phyloP scores from a whole-genome alignment of 2,329 filamentous ascomycete genomes.

The Kalaharituber pfeilii region DNA sequence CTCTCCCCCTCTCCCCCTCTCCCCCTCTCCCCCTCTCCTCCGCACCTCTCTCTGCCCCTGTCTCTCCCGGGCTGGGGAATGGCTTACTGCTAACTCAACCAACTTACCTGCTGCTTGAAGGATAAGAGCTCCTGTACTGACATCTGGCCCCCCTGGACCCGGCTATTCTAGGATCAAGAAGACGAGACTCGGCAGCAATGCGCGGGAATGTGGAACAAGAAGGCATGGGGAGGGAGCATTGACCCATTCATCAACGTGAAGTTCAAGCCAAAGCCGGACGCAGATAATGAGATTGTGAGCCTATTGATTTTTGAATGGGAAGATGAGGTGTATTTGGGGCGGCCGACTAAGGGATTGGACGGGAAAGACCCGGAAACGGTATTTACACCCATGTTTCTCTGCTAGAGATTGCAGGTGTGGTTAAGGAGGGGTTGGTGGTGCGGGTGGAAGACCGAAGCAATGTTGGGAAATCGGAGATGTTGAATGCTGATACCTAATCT shows the following conservation, averaged over 20 bases:
- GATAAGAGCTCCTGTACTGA: too few species aligned
- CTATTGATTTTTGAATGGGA: constrained; percentile 70
- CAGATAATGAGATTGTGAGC: constrained; percentile 42
- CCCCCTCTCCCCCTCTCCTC: too few species aligned
- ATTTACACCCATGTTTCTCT: constrained; percentile 20
- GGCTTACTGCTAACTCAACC: neutral
- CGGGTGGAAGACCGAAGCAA: too few species aligned
- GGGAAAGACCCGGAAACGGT: constrained; percentile 38
- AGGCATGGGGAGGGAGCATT: constrained; percentile 46
- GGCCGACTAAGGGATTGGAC: constrained; percentile 43
- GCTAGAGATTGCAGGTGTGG: too few species aligned
- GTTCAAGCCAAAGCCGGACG: constrained; percentile 42
- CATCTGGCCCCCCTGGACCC: too few species aligned
- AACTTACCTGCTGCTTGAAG: constrained; percentile 3
- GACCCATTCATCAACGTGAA: constrained; percentile 50
- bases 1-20: too few species aligned
- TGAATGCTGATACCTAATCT: constrained; percentile 5
- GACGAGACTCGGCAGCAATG: constrained; percentile 45
- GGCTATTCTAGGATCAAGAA: constrained; percentile 24
- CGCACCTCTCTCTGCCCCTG: neutral
- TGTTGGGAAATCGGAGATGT: too few species aligned
- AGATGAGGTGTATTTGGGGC: constrained; percentile 63
- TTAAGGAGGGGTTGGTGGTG: too few species aligned
- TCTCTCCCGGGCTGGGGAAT: neutral
- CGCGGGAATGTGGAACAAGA: constrained; percentile 54